Percentiles rank a stretch among this genome's conserved stretches.
Conservation (phyloP, 345 rosid species). For the Noccaea bulbosa region DNA sequence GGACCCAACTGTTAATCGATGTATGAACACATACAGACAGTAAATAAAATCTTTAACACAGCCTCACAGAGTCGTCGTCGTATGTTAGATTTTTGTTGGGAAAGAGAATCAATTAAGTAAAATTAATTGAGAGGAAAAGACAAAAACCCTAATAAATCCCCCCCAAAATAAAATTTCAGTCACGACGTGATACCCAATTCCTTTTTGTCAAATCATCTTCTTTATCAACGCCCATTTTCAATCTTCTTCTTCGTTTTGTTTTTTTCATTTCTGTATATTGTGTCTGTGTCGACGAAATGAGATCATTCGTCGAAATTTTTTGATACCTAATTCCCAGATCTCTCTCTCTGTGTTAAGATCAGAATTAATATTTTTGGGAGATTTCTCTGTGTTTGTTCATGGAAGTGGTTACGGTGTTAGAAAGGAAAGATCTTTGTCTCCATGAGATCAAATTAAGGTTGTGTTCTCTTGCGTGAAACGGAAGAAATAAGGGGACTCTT, state of each 20-base stretch:
- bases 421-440: conserved; percentile 33
- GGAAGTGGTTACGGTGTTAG: conserved; percentile 37
- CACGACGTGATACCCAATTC: conserved; percentile 46
- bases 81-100: conserved; percentile 21
- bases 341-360: conserved; percentile 18
- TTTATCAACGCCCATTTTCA: conserved; percentile 24
- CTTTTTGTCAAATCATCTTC: conserved; percentile 29
- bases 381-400: conserved; percentile 28
- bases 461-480: conserved; percentile 41
- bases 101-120: conserved; percentile 26
- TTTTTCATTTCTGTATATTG: conserved; percentile 10
- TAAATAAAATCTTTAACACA: conserved; percentile 9
- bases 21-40: conserved; percentile 25
- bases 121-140: conserved; percentile 15
- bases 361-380: conserved; percentile 11
- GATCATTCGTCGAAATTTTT: background rate
- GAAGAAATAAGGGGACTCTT: conserved; percentile 22
- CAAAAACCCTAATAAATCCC: conserved; percentile 49
- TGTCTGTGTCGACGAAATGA: conserved; percentile 3
- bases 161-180: conserved; percentile 30
- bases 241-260: conserved; percentile 4
- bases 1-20: conserved; percentile 25
- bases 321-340: background rate
- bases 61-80: conserved; percentile 33
- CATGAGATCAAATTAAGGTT: conserved; percentile 23